These are phyloP conservation scores for Hyphochytrium catenoides DNA, from an alignment of 352 stramenopile genomes.

Conservation along the genomic window DNA sequence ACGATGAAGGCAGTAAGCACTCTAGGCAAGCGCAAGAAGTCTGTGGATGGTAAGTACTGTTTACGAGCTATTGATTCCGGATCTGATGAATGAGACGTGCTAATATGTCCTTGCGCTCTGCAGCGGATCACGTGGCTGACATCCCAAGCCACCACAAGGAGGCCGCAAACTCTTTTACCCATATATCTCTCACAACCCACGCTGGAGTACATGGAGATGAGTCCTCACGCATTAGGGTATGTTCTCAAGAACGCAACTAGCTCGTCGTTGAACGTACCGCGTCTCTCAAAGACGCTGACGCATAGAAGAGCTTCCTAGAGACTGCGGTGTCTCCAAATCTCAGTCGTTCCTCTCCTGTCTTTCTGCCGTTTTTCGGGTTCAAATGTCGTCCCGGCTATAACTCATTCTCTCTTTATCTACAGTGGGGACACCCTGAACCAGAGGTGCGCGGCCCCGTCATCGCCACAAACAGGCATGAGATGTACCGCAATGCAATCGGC, in stretches of 20 bases:
- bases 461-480: conserved; percentile 80
- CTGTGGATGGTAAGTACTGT: conserved; percentile 28
- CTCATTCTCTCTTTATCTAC: too few species aligned
- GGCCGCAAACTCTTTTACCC: conserved; percentile 60
- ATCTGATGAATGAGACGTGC: not conserved
- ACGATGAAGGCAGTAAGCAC: conserved; percentile 53
- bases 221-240: conserved; percentile 48
- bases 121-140: conserved; percentile 46
- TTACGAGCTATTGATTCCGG: conserved; percentile 1
- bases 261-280: too few species aligned
- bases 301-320: too few species aligned
- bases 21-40: conserved; percentile 66
- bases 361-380: not conserved
- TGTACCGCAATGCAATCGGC: conserved; percentile 93
- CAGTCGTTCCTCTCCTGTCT: too few species aligned
- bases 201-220: conserved; percentile 60
- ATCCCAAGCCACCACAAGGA: conserved; percentile 57
- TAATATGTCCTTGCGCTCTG: not conserved
- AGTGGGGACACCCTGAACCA: conserved; percentile 75
- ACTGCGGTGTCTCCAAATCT: too few species aligned
- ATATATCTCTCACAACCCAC: conserved; percentile 59
- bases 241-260: too few species aligned
- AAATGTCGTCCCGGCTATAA: not conserved
- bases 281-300: too few species aligned
- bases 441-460: conserved; percentile 76